Base-by-base conservation (phyloP, 352 stramenopile genomes). In the Phytophthora pisi region DNA sequence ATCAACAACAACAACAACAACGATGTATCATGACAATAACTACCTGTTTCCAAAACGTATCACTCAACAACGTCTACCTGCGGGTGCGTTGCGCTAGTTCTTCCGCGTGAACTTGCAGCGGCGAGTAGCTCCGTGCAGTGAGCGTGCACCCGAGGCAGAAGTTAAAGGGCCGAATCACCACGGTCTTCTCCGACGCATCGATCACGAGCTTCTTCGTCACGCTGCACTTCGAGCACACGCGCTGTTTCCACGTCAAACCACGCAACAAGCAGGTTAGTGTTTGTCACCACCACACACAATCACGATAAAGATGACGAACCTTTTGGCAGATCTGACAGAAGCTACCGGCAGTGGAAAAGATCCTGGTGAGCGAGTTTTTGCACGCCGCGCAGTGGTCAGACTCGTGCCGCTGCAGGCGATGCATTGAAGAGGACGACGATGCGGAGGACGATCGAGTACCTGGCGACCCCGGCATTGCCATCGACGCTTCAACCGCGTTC, bases 91-190 rank as follows among this genome's bases (percentile, higher is more conserved):
- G 55, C 20, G 47, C 24, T 26, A 79, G 57, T 50, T 83, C 75
- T 20, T 80, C 75, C 42, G 63, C 28, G 26, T 80, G 75, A 16
- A 77, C 58, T 56, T 72, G 61, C 43, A 77, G 34, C 7, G 67
- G 64, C 20, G 74, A 72, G 50, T 70, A 75, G 56, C 66, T 72
- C 23, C 61, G 75, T 38, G 66, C 71, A 34, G 60, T 69, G 20
- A 82, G 63, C 30, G 68, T 79, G 58, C 74, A 82, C 20, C 62
- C 55, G 51, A 82, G 77, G 51, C 74, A 82, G 23, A 81, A 81
- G 49, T 77, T 72, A 40, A 81, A 81, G 1, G 72, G 68, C 31
- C 68, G 72, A 55, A 68, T 16, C n/a, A 78, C 62, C 16, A 72
- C 65, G 6, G 66, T 55, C 56, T 70, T 69, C 38, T 66, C 68